phyloP scores from a whole-genome alignment of 805 yeast genomes.

The Kuraishia ogatae region DNA sequence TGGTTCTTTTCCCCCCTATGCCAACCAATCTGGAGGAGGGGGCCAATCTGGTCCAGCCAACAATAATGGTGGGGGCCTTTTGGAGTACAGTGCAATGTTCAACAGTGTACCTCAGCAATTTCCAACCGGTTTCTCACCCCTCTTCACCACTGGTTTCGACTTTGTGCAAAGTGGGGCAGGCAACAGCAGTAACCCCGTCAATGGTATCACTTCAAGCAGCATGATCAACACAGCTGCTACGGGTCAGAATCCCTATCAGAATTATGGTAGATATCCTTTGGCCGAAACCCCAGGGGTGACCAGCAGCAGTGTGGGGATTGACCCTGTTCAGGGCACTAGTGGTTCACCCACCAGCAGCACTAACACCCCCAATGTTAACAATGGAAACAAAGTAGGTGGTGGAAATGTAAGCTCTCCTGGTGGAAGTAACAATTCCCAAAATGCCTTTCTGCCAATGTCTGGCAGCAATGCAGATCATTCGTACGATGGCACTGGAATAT shows the following conservation, averaged over 20 bases:
- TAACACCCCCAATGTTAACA: not conserved
- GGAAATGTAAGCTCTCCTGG: not conserved
- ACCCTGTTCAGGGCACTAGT: not conserved
- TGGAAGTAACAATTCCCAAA: not conserved
- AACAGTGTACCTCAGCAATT: not conserved
- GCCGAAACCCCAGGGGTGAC: not conserved
- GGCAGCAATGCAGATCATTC: not conserved
- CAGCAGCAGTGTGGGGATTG: not conserved
- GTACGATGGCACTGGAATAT: not conserved
- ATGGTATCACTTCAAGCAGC: no score
- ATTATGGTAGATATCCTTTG: not conserved
- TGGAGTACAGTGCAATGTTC: not conserved
- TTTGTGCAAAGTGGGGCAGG: not conserved
- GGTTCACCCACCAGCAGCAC: not conserved
- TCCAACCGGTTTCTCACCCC: not conserved
- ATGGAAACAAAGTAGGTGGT: not conserved
- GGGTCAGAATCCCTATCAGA: not conserved
- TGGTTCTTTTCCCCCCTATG: not conserved
- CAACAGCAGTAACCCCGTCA: not conserved
- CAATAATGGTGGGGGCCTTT: not conserved
- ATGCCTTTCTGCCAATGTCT: not conserved
- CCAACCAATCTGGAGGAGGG: not conserved
- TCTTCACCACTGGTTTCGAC: not conserved
- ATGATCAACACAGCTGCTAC: not conserved
- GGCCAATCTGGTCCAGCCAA: not conserved